These are phyloP conservation scores for Aleurites moluccanus DNA, from an alignment of 441 rosid genomes.

Conservation along the genomic window DNA sequence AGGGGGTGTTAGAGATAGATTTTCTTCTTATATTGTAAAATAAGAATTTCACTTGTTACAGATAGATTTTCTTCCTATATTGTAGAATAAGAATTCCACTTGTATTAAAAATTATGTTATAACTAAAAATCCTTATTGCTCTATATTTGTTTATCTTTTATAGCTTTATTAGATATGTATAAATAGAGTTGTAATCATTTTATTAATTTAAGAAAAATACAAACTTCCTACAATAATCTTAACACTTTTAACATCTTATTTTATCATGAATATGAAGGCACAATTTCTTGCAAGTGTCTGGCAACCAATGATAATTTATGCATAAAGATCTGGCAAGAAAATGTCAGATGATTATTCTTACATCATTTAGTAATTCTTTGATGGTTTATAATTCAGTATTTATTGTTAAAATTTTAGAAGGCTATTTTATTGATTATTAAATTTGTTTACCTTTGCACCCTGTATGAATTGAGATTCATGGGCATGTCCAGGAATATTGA, in stretches of 20 bases:
- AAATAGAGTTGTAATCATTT: too few relatives aligned
- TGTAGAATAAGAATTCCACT: too few relatives aligned
- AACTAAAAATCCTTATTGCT: too few relatives aligned
- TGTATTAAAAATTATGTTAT: too few relatives aligned
- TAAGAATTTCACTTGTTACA: too few relatives aligned
- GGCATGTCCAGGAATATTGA: neutral
- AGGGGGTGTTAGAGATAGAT: too few relatives aligned
- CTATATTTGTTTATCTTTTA: too few relatives aligned
- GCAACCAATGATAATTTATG: neutral
- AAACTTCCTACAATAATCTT: too few relatives aligned
- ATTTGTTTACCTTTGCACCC: neutral
- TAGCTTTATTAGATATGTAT: too few relatives aligned
- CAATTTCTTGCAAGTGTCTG: neutral
- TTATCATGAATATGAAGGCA: neutral
- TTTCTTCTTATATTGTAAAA: too few relatives aligned
- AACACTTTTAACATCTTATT: neutral
- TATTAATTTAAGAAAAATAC: too few relatives aligned
- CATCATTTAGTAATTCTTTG: neutral
- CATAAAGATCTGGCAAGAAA: neutral
- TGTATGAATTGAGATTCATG: neutral
- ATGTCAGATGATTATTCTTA: neutral
- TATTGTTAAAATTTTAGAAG: neutral
- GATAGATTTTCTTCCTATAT: too few relatives aligned
- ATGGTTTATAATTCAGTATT: neutral
- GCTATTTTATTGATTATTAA: neutral